Evolutionary conservation across 2,329 filamentous ascomycete genomes (phyloP), one percentile per base, ranked within the genome.

Genomic region (Aureobasidium namibiae): DNA sequence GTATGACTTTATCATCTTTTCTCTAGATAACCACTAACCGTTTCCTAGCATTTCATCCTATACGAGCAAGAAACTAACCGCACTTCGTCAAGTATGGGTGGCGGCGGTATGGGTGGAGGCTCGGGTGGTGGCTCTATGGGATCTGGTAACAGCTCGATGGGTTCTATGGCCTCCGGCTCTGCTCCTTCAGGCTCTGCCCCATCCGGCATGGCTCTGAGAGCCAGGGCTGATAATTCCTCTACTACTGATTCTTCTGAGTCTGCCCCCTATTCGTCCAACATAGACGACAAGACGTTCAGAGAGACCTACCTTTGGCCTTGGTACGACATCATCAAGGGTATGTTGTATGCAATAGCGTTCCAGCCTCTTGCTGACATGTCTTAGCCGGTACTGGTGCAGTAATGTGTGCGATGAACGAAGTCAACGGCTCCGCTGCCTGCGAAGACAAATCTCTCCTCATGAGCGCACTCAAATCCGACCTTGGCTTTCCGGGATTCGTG

Each of bases 401-500:
- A 29, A 56, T 56, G 53, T 56, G 53, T 16, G 53, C 38, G 11
- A 64, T 64, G 60, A 64, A 34, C n/a, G 38, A 38, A 21, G 58
- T 63, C 44, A 65, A 65, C 23, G 62, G 61, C 24, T 63, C 61
- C 21, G 49, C 61, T n/a, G 62, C 64, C 10, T 52, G 54, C 6
- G 50, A 60, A 48, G 54, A 52, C 38, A 48, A 41, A 13, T 31
- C 46, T 31, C 60, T 60, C 7, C 26, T 62, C 33, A 56, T 94
- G 68, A 82, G 85, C 45, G 73, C 92, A 2, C 77, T 94, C 65
- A 94, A 92, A 74, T 81, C 82, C 29, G 89, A 94, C 72, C 78
- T 92, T 1, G 88, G 87, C 46, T 92, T 92, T 74, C 87, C 90
- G 64, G 89, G 89, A 0, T 90, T 90, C 66, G 80, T 92, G 57